Base-by-base conservation (phyloP, 2,329 filamentous ascomycete genomes). In the Ophiocordyceps camponoti-leonardi region DNA sequence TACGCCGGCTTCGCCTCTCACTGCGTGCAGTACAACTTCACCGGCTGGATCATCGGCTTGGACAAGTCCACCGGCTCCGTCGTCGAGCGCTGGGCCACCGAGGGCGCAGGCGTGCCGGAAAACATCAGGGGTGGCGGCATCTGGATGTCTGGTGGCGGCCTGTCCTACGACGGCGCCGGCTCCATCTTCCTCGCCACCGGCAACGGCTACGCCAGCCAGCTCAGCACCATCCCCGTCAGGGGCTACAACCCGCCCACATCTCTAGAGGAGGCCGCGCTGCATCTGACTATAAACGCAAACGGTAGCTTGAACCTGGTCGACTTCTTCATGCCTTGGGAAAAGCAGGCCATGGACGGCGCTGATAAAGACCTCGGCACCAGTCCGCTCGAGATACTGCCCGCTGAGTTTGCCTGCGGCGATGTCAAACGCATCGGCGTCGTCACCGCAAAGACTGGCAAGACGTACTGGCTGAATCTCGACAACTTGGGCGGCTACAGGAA, bases 1-100 rank as follows among this genome's bases (percentile, higher is more conserved):
- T 73, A 74, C 45, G 69, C 65, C 0, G 71, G 63, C 0, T 75
- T 76, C 48, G 72, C 70, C 0, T 72, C 70, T 11, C 68, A 75
- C 49, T 77, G 72, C 44, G 72, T 73, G 22, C 62, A 69, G 46
- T 76, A 68, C 54, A 73, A 76, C 52, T 74, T 74, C 49, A 73
- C 71, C 1, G 70, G 71, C 22, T 68, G 67, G 59, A 58, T 75
- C 39, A 61, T 75, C 39, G 68, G 69, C 4, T 64, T 68, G 52
- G 62, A 71, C 54, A 66, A 68, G 47, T 62, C 59, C 0, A 60
- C 56, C 0, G 61, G 62, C 14, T 51, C 58, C 19, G 49, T 62
- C 26, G 61, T 66, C 18, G 63, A 65, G 51, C 52, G 53, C 6
- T 71, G 60, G 51, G 61, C 67, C 1, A 67, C 63, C 8, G 60